Evolutionary conservation across 495 filamentous ascomycete genomes (phyloP), one percentile per base, ranked within the genome.

Genomic region (Xylaria flabelliformis): DNA sequence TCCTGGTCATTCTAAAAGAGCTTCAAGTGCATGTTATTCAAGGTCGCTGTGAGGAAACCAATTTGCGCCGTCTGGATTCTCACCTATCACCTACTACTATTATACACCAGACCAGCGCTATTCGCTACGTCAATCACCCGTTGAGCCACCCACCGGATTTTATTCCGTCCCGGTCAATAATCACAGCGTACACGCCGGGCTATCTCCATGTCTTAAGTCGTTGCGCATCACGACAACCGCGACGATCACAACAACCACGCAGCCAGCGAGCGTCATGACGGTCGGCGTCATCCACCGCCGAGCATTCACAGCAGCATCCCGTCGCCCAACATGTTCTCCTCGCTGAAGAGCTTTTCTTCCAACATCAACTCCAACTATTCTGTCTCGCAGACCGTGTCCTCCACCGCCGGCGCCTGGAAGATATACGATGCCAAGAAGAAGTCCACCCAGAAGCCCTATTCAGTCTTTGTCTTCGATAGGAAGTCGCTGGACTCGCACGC

Each of bases 371-470:
- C 92, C 72, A 95, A 97, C 82, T 99, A 99, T 82, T 88, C 90
- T 69, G 85, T 97, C 64, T 88, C 93, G 9, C 84, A 90, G 24
- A 86, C 88, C 65, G 88, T 92, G 26, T 88, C 87, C 13, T 88
- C 93, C 24, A 88, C 88, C 42, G 92, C 94, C 29, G 96, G 96
- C 26, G 93, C 95, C 32, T 99, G 96, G 96, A 97, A 94, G 84
- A 95, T 99, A 80, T 94, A 94, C 84, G 93, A 97, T 83, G 97
- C 93, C 56, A 98, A 97, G 86, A 97, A 97, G 81, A 98, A 97
- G 80, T 92, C 91, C 15, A 96, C 94, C 0, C 91, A 90, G 44
- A 97, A 95, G 74, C 81, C 91, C 17, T 94, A 91, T 26, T 98
- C 96, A 12, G 90, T 98, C 71, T 99, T 98, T 77, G 90, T 97